These are phyloP conservation scores for Pseudogymnoascus sp. DNA, from an alignment of 2,329 filamentous ascomycete genomes.

Conservation along the genomic window DNA sequence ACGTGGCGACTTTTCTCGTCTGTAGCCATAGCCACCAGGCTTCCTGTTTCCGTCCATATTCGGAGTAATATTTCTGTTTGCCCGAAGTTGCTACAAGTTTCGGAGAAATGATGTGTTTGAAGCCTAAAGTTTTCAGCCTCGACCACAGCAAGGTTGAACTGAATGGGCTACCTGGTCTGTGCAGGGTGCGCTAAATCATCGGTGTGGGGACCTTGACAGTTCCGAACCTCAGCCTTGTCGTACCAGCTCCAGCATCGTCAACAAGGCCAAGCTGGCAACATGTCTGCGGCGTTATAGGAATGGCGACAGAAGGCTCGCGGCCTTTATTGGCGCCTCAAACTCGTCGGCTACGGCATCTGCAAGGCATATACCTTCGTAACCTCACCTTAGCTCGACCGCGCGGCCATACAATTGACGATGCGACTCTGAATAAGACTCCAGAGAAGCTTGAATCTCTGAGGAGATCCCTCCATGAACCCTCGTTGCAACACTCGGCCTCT, in stretches of 20 bases:
- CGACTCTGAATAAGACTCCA: constrained; percentile 56
- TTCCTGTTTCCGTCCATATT: not conserved
- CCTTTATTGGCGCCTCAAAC: constrained; percentile 62
- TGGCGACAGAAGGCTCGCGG: constrained; percentile 25
- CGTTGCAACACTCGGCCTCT: constrained; percentile 48
- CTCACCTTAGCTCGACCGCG: constrained; percentile 56
- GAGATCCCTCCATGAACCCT: constrained; percentile 36
- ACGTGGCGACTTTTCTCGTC: constrained; percentile 29
- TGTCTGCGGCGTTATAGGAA: constrained; percentile 11
- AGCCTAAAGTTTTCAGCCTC: constrained; percentile 2
- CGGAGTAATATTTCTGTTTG: constrained; percentile 4
- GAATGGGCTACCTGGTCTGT: constrained; percentile 4
- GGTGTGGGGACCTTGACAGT: constrained; percentile 2
- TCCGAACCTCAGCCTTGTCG: constrained; percentile 8
- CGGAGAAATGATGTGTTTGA: not conserved
- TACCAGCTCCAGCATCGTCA: not conserved
- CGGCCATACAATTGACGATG: constrained; percentile 65
- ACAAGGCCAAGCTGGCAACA: constrained; percentile 4
- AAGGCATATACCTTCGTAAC: constrained; percentile 81
- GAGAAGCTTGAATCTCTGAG: constrained; percentile 47
- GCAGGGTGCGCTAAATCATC: not conserved
- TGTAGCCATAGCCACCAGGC: not conserved
- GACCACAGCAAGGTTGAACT: constrained; percentile 5
- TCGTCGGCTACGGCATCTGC: constrained; percentile 78
- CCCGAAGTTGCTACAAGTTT: not conserved